Evolutionary conservation across 306 rosid genomes (phyloP), one percentile per base, ranked within the genome.

Genomic region (Cicer cuneatum): DNA sequence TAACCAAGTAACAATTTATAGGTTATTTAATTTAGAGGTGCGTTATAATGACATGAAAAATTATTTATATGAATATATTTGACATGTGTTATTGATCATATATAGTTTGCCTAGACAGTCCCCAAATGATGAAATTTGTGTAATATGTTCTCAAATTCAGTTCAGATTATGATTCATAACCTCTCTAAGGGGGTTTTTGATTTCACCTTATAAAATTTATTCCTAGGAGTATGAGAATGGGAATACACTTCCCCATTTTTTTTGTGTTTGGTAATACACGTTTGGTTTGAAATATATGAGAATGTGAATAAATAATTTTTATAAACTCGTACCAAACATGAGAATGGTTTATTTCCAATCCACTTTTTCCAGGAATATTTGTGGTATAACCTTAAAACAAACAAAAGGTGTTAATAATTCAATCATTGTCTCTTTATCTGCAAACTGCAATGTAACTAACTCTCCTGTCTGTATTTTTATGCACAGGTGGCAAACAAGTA

Each of bases 401-500:
- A 29, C 33, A 29, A n/a, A n/a, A n/a, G 40, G 18, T 39, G 57
- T 43, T 15, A 10, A 1, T 21, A 16, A 42, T 37, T 59, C 18
- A 74, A 74, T 43, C 9, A 61, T 0, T 73, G 21, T 24, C 64
- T 60, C 68, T 51, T 13, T 35, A 52, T 54, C 40, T 69, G 56
- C 62, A 69, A 63, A 46, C 40, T 63, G 61, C 54, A 29, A 21
- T 63, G n/a, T 33, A 35, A 60, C 66, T 52, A 42, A 21, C 41
- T n/a, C 8, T 49, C n/a, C 5, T 45, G 41, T 40, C 15, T 61
- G 18, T 54, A 5, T 37, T 29, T 29, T 60, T 38, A 18, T 77
- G 14, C n/a, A 10, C 4, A 35, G 68, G 8, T 39, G 71, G 13
- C 6, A 61, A 72, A 64, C 63, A 79, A 80, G 78, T 61, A 29